Conservation (phyloP, 1,284 basidiomycete species). For the Marasmius fiardii region DNA sequence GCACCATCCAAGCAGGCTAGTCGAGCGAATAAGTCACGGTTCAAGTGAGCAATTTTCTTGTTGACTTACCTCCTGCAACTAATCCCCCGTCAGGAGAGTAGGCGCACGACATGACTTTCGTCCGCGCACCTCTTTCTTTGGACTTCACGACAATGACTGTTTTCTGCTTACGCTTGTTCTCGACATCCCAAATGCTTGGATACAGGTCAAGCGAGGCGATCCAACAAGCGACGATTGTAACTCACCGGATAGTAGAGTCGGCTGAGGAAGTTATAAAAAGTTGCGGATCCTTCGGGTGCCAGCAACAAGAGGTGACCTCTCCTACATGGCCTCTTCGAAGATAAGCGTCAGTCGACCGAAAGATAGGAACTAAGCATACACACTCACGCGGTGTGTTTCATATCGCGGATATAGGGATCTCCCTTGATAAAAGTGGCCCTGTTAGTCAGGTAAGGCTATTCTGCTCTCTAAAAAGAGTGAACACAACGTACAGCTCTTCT, state of each 20-base stretch:
- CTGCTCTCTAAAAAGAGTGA: conserved; percentile 20
- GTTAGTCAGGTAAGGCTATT: conserved; percentile 46
- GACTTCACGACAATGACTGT: conserved; percentile 94
- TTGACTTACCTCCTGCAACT: conserved; percentile 77
- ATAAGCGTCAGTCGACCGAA: not conserved
- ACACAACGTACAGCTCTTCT: conserved; percentile 73
- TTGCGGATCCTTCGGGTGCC: conserved; percentile 85
- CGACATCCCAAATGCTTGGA: conserved; percentile 84
- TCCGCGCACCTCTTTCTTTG: conserved; percentile 92
- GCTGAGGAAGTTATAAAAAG: conserved; percentile 91
- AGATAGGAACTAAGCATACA: conserved; percentile 3
- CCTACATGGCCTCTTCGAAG: conserved; percentile 85
- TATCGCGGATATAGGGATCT: conserved; percentile 97
- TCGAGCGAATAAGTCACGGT: conserved; percentile 11
- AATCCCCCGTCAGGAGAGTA: conserved; percentile 85
- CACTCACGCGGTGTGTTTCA: conserved; percentile 90
- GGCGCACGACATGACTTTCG: conserved; percentile 84
- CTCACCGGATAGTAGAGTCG: conserved; percentile 90
- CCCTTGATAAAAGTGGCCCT: conserved; percentile 91
- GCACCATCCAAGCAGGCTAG: conserved; percentile 88
- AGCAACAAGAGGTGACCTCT: conserved; percentile 85
- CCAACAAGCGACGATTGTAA: conserved; percentile 8
- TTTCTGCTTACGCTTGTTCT: conserved; percentile 87
- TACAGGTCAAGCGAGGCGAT: conserved; percentile 9
- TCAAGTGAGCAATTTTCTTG: conserved; percentile 7